A percentile compares a stretch with the other conserved stretches of the same genome.
These are phyloP conservation scores for Pseudogymnoascus sp. DNA, from an alignment of 2,329 filamentous ascomycete species.

Conservation along the genomic window DNA sequence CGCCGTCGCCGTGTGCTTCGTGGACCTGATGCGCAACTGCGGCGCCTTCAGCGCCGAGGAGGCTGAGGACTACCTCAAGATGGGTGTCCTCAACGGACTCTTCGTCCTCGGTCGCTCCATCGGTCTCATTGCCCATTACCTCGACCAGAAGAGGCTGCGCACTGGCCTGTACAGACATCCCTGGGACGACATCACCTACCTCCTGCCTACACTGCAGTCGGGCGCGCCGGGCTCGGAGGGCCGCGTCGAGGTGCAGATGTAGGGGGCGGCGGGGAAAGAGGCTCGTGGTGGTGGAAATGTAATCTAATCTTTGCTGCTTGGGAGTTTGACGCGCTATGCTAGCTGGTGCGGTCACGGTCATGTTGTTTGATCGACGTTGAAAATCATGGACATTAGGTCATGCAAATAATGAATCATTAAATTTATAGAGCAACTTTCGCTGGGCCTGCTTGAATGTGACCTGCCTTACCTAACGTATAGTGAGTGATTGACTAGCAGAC, in stretches of 20 bases:
- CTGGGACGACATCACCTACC: constrained; percentile 97
- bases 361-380: neutral
- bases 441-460: neutral
- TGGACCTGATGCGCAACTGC: constrained; percentile 94
- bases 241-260: constrained; percentile 79
- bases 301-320: constrained; percentile 5
- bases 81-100: constrained; percentile 98
- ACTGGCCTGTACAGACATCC: constrained; percentile 98
- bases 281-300: neutral
- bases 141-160: constrained; percentile 98
- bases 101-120: constrained; percentile 97
- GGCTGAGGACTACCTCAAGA: constrained; percentile 96
- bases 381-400: constrained; percentile 3
- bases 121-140: constrained; percentile 98
- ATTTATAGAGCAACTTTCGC: neutral
- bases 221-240: constrained; percentile 68
- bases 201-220: constrained; percentile 71
- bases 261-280: constrained; percentile 9
- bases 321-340: constrained; percentile 4
- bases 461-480: neutral
- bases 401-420: constrained; percentile 3
- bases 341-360: neutral
- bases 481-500: neutral
- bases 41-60: constrained; percentile 94
- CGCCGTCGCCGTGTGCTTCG: constrained; percentile 97